Evolutionary conservation across 1,284 basidiomycete species (phyloP), one percentile per base, ranked within the genome.

Genomic region (Stygiomarasmius scandens): DNA sequence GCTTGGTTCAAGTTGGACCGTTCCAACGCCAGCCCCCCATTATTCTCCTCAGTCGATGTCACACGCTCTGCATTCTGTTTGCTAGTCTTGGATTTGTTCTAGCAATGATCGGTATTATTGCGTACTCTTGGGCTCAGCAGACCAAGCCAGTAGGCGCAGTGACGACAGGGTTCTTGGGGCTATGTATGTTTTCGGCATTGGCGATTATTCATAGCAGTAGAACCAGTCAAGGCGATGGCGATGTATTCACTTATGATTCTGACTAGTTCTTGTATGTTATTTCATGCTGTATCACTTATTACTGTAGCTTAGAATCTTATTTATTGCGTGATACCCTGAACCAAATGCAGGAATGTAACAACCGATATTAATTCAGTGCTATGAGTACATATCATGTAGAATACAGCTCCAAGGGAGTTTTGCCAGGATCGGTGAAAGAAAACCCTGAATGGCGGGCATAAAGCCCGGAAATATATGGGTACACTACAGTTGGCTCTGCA

Each of bases 41-140:
- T 2, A 74, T 79, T 56, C 67, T 86, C 12, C 72, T 86, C 41
- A 74, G 74, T 52, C 73, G 78, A 14, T 78, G 75, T 43, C 82
- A 86, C 56, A 65, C 71, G 16, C 68, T 86, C 12, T 83, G 80
- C 61, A 75, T 85, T 51, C 61, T 72, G 58, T 68, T 82, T 16
- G 70, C 83, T 11, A 68, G 74, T n/a, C 50, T 74, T n/a, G 84
- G 85, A 8, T 86, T 86, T 61, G 63, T 75, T 1, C 70, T 86
- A 16, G 78, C 77, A 0, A 67, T 84, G 19, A 61, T 71, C 16
- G 85, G 84, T 0, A 79, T 84, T 36, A 10, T 83, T 16, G 76
- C 75, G 61, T 83, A 78, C 58, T 72, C 78, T 2, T 86, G 83
- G 84, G 73, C 74, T 8, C 64, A 68, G 41, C 74, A 83, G 53